Evolutionary conservation across 305 asterid genomes (phyloP), one percentile per base, ranked within the genome.

Genomic region (Solanum hybrid): DNA sequence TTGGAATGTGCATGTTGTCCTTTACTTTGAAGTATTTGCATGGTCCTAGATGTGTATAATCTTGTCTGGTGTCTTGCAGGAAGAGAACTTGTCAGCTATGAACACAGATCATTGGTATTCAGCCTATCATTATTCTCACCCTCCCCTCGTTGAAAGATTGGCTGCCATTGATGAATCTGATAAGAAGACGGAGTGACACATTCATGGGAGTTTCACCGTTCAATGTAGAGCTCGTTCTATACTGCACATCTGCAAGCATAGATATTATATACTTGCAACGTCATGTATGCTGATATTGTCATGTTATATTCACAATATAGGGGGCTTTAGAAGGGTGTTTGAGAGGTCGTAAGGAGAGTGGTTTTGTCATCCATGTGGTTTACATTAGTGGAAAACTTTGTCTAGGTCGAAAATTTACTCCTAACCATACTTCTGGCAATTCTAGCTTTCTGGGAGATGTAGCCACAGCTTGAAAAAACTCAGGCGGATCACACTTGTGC

Each of bases 121-220:
- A 7, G 99, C 99, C 37, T 98, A 98, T 92, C 99, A 98, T 92
- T 95, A 96, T 87, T 98, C 99, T n/a, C 99, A 98, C 90, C 99
- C 99, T 89, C 99, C 99, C 19, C 94, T 98, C 32, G 99, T 98
- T 26, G 99, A 98, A 89, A 95, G 99, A 89, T 91, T 98, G 92
- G 95, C 98, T 72, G 99, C 99, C 36, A 93, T 98, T 27, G 99
- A 98, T 32, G 91, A 92, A 89, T 77, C 94, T n/a, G 97, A 95
- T 27, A 98, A 98, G 89, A 98, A 98, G 97, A 88, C 95, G 1
- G 95, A 96, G 89, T 97, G 94, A 94, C 34, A 77, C 56, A 75
- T 75, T 42, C 27, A 13, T 15, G 80, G 85, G 75, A 76, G 81
- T 36, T 35, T 12, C 34, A 32, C 66, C 75, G 15, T 77, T 86